Base-by-base conservation (phyloP, 2,329 filamentous ascomycete species). In the Aspergillus awamori region DNA sequence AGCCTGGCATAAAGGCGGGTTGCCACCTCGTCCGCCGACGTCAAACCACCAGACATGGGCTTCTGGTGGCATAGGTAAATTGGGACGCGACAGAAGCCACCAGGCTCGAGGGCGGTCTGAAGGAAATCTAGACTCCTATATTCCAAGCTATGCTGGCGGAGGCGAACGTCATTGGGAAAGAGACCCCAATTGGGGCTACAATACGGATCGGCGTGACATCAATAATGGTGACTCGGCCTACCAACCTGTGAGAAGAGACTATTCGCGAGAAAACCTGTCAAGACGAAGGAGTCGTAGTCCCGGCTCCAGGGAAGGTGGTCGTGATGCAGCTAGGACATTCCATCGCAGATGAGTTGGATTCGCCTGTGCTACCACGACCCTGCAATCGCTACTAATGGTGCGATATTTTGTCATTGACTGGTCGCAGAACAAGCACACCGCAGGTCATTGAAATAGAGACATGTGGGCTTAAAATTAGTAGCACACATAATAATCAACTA, bases 21-120 rank as follows among this genome's bases (percentile, higher is more conserved):
- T 79, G 17, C 76, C 77, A 13, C 76, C 76, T 26, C 77, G 75
- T 51, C 76, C 77, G 17, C 76, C 76, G 3, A 60, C 65, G 4
- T 61, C 76, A 49, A 60, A 63, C 36, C 67, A 74, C 48, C 75
- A 73, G 26, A 54, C 68, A 36, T 74, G 72, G 72, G 63, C 67
- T 59, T 61, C 63, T 49, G 59, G 66, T 52, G 67, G 70, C 58
- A 24, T 68, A 6, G 69, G 69, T 47, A 70, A 73, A 61, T 53
- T 64, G 7, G 73, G 73, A 47, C 71, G 74, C 33, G 75, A 76
- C 58, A 70, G 72, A 45, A 63, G 54, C n/a, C 61, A 68, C 39
- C 69, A 67, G 26, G 59, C 60, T 55, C 70, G 47, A 15, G 66
- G 66, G 7, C 65, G 70, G 48, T 61, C 67, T 10, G 66, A 76